These are phyloP conservation scores for Neopestalotiopsis sp. DNA, from an alignment of 2,329 filamentous ascomycete species.

Conservation along the genomic window DNA sequence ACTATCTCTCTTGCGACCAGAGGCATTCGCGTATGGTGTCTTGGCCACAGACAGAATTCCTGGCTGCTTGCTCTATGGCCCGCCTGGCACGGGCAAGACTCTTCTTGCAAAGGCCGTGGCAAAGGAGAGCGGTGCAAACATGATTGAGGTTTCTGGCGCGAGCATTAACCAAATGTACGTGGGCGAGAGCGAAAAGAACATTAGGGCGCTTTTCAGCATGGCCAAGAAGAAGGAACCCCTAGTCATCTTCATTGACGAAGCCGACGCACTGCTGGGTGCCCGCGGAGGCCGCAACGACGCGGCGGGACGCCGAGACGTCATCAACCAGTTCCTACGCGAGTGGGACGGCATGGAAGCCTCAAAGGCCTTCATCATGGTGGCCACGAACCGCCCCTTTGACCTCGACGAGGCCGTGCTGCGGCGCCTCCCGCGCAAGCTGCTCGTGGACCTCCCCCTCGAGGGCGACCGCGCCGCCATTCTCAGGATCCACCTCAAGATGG, in stretches of 20 bases:
- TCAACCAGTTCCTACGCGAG: conserved; percentile 95
- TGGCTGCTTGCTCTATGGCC: conserved; percentile 86
- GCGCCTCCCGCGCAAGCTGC: conserved; percentile 73
- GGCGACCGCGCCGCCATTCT: conserved; percentile 72
- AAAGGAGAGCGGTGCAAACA: conserved; percentile 71
- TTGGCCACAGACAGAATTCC: conserved; percentile 90
- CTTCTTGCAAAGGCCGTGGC: conserved; percentile 72
- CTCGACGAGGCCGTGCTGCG: conserved; percentile 86
- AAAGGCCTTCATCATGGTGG: conserved; percentile 96
- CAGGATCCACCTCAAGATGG: conserved; percentile 72
- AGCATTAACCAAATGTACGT: conserved; percentile 97
- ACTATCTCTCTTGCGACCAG: conserved; percentile 83
- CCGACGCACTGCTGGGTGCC: conserved; percentile 87
- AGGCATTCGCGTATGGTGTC: conserved; percentile 96
- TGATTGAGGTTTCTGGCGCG: conserved; percentile 88
- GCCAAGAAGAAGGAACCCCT: conserved; percentile 91
- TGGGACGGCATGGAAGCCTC: conserved; percentile 90
- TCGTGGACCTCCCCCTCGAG: conserved; percentile 75
- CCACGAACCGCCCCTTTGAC: conserved; percentile 94
- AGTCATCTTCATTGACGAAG: conserved; percentile 96
- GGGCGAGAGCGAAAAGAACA: conserved; percentile 95
- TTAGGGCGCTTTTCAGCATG: conserved; percentile 87
- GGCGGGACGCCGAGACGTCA: conserved; percentile 81
- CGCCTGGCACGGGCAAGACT: conserved; percentile 81
- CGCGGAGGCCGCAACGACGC: conserved; percentile 70